A percentile compares a stretch with the other conserved stretches of the same genome.
Conservation (phyloP, 164 flowering plant genomes). For the Tetrastigma voinierianum region DNA sequence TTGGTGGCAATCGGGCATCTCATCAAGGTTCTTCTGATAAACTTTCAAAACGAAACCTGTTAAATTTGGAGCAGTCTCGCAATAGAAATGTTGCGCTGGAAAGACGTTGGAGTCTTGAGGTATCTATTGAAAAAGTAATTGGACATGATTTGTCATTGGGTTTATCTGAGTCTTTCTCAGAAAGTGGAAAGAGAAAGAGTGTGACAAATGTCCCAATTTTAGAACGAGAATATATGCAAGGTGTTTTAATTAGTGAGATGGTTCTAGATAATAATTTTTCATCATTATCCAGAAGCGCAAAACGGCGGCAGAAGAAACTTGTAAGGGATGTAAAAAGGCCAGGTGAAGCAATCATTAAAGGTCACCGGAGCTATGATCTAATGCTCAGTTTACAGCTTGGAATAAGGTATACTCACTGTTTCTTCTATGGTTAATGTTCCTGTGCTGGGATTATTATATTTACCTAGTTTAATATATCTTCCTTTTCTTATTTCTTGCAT, state of each 20-base stretch:
- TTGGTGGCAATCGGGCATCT: slow-evolving; percentile 41
- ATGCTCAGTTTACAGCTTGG: slow-evolving; percentile 99
- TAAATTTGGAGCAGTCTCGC: slow-evolving; percentile 61
- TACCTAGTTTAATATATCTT: background rate
- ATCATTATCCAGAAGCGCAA: slow-evolving; percentile 61
- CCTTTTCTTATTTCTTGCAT: background rate
- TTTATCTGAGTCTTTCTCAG: slow-evolving; percentile 43
- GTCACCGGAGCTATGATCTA: slow-evolving; percentile 96
- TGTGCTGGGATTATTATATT: background rate
- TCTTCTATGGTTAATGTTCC: background rate
- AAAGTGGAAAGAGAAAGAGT: slow-evolving; percentile 40
- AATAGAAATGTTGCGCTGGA: slow-evolving; percentile 62
- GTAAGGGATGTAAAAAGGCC: slow-evolving; percentile 79
- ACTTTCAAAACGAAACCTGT: slow-evolving; percentile 49
- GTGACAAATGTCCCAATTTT: slow-evolving; percentile 55
- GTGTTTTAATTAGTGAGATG: slow-evolving; percentile 89
- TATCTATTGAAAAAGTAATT: slow-evolving; percentile 78
- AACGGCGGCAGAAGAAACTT: slow-evolving; percentile 66
- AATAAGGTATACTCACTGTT: slow-evolving; percentile 56
- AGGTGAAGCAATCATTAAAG: slow-evolving; percentile 90
- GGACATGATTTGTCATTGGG: slow-evolving; percentile 53
- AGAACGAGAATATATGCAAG: slow-evolving; percentile 96
- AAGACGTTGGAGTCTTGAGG: slow-evolving; percentile 97
- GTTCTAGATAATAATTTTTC: slow-evolving; percentile 64
- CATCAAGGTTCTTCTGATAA: slow-evolving; percentile 49